Evolutionary conservation across 2,329 filamentous ascomycete genomes (phyloP), one percentile per base, ranked within the genome.

Genomic region (Pseudomassariella vexata): DNA sequence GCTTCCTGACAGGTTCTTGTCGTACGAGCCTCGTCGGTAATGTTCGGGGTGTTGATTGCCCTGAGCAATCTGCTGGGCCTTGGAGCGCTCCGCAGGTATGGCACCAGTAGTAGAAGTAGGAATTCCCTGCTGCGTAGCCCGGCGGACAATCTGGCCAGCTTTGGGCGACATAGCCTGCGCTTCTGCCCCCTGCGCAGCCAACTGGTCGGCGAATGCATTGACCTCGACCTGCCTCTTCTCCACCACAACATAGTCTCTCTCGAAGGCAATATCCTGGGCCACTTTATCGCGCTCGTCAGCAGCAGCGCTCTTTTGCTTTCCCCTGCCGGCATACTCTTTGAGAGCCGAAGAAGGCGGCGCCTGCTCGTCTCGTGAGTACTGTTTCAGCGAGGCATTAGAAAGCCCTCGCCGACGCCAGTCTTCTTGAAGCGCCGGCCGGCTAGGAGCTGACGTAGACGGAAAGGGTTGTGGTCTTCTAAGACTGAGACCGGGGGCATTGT

Each of bases 171-270:
- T 53, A 16, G 58, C 52, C 49, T 48, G 59, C 36, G 67, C 57
- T 42, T 70, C 56, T 38, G 68, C 60, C 43, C 75, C 70, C 15
- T 85, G 90, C 32, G 88, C 84, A 26, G 87, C 89, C 52, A 98
- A 68, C 59, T 96, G 90, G 57, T 98, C 92, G 15, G 92, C 92
- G 49, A 98, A 83, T 3, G 92, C 92, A 56, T 98, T 96, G 30
- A 98, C 90, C 57, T 96, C 90, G 9, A 98, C 89, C 14, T 88
- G 84, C 43, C 83, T 80, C 65, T 95, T 95, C 63, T 98, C 92
- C 9, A 98, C 86, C 17, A 96, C 71, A 14, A 98, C 90, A 49
- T 96, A 98, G 44, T 96, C 92, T 43, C 90, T 79, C 53, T 95
- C 89, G 47, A 94, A 84, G 1, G 85, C 85, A 29, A 94, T 79